Conservation (phyloP, 2,329 filamentous ascomycete species). For the Stemphylium vesicarium region DNA sequence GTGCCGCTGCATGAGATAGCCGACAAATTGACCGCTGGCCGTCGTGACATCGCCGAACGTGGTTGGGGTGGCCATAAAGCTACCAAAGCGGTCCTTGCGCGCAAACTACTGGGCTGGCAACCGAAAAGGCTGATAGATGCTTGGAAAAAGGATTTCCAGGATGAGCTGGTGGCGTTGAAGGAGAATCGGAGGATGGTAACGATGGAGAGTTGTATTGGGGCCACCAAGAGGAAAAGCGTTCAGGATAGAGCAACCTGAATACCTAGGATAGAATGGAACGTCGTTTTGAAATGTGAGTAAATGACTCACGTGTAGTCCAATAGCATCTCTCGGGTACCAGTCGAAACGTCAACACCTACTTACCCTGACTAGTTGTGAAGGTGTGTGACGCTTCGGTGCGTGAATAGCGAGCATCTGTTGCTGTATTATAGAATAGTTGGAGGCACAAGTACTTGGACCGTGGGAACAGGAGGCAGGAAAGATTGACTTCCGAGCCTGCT, state of each 20-base stretch:
- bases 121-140: conserved; percentile 16
- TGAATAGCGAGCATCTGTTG: too few species aligned
- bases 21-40: conserved; percentile 19
- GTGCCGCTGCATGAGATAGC: conserved; percentile 19
- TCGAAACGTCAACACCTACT: too few species aligned
- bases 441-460: too few species aligned
- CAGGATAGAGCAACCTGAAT: neutral
- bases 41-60: conserved; percentile 16
- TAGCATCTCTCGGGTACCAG: too few species aligned
- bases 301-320: too few species aligned
- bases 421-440: too few species aligned
- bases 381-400: too few species aligned
- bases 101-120: conserved; percentile 19
- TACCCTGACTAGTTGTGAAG: too few species aligned
- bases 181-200: conserved; percentile 15
- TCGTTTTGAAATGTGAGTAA: too few species aligned
- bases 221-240: neutral
- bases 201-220: conserved; percentile 18
- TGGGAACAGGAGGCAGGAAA: too few species aligned
- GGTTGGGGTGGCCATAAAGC: conserved; percentile 24
- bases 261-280: too few species aligned
- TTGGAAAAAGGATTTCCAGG: conserved; percentile 22
- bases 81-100: conserved; percentile 18
- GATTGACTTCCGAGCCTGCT: too few species aligned
- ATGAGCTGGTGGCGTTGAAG: conserved; percentile 22